These are phyloP conservation scores for Cercospora sp. DNA, from an alignment of 2,329 filamentous ascomycete genomes.

Conservation along the genomic window DNA sequence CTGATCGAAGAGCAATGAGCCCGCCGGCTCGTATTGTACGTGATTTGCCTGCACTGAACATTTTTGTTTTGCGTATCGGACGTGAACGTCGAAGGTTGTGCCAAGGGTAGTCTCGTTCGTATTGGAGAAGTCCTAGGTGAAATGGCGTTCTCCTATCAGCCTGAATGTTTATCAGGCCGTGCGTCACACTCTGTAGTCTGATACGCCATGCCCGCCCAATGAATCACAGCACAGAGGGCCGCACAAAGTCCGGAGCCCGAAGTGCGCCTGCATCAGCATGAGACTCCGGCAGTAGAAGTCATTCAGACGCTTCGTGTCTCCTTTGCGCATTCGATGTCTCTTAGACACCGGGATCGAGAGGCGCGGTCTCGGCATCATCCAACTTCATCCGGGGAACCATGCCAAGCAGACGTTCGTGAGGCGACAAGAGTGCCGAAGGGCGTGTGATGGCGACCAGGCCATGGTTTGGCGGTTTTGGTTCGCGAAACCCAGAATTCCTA, in stretches of 20 bases:
- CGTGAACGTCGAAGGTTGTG: neutral
- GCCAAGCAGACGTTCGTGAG: slow-evolving; percentile 11
- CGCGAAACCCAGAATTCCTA: slow-evolving; percentile 13
- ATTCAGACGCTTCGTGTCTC: neutral
- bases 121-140: neutral
- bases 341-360: neutral
- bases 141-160: neutral
- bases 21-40: neutral
- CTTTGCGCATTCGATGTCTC: neutral
- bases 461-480: slow-evolving; percentile 13
- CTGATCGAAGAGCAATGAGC: neutral
- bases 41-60: neutral
- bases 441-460: slow-evolving; percentile 4
- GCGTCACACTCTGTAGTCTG: neutral
- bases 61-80: neutral
- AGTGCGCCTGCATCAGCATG: neutral
- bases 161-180: neutral
- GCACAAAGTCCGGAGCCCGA: neutral
- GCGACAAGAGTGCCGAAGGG: slow-evolving; percentile 21
- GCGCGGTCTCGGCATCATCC: neutral
- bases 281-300: neutral
- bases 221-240: neutral
- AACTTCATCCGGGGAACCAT: slow-evolving; percentile 2
- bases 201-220: neutral
- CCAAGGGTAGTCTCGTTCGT: neutral